Conservation (phyloP, 495 filamentous ascomycete species). For the Bathelium albidoporum region DNA sequence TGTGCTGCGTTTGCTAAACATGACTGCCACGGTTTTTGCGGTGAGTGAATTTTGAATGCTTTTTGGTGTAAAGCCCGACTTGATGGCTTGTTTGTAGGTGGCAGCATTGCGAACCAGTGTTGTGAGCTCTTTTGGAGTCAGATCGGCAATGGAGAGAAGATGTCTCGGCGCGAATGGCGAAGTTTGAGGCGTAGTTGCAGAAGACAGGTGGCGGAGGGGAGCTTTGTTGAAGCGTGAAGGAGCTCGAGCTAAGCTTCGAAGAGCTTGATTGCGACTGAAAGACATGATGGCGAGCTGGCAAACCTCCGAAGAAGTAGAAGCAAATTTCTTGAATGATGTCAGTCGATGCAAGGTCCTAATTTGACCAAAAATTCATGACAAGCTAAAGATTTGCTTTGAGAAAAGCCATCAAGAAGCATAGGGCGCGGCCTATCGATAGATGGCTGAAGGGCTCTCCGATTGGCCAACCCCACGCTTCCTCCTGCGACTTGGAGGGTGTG, state of each 20-base stretch:
- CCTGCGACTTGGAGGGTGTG: background rate
- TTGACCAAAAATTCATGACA: too few relatives aligned
- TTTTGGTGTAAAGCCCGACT: conserved; percentile 50
- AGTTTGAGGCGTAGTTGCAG: conserved; percentile 11
- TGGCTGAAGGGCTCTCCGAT: background rate
- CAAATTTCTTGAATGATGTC: background rate
- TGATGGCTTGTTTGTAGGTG: conserved; percentile 64
- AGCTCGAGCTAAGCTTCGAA: background rate
- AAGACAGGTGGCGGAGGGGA: conserved; percentile 5
- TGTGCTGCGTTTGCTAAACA: conserved; percentile 91
- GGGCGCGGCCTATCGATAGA: background rate
- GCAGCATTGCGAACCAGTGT: conserved; percentile 72
- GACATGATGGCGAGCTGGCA: background rate
- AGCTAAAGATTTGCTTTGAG: too few relatives aligned
- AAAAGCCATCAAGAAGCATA: too few relatives aligned
- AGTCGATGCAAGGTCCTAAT: background rate
- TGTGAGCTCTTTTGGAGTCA: conserved; percentile 67
- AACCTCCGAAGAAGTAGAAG: background rate
- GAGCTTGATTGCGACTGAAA: background rate
- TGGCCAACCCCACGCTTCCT: conserved; percentile 3
- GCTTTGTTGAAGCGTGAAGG: background rate
- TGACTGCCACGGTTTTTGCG: conserved; percentile 82
- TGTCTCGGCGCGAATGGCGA: conserved; percentile 43
- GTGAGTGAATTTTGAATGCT: conserved; percentile 43
- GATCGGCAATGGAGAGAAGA: conserved; percentile 80